Percentiles rank a stretch among this genome's conserved stretches.
Conservation (phyloP, 345 rosid genomes). For the Mallotus nudiflorus region DNA sequence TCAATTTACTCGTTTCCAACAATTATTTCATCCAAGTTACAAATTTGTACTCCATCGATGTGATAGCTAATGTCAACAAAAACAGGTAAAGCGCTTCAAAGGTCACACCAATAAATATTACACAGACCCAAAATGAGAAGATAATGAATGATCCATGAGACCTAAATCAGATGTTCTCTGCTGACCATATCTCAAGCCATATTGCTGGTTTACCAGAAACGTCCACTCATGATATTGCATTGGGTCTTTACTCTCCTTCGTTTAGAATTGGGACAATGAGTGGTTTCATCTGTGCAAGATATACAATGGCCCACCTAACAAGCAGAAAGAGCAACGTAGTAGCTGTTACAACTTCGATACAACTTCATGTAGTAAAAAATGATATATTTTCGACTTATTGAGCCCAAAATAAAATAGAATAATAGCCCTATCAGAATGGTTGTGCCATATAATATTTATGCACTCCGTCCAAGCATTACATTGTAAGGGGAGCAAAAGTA, state of each 20-base stretch:
- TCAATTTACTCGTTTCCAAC: constrained; percentile 7
- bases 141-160: constrained; percentile 21
- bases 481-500: too few species aligned
- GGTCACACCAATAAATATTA: constrained; percentile 33
- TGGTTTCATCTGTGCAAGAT: constrained; percentile 96
- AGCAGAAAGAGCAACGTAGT: not conserved
- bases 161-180: constrained; percentile 19
- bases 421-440: not conserved
- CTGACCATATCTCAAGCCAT: constrained; percentile 15
- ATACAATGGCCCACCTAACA: constrained; percentile 97
- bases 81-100: too few species aligned
- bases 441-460: too few species aligned
- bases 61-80: constrained; percentile 18
- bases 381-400: too few species aligned
- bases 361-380: too few species aligned
- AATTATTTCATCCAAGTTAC: constrained; percentile 35
- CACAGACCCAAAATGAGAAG: constrained; percentile 38
- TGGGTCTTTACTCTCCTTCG: constrained; percentile 61
- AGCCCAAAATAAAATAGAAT: too few species aligned
- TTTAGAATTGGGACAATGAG: constrained; percentile 89
- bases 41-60: constrained; percentile 16
- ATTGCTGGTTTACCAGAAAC: constrained; percentile 31
- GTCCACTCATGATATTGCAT: not conserved
- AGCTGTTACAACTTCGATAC: too few species aligned
- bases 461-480: too few species aligned